Evolutionary conservation across 2,329 filamentous ascomycete genomes (phyloP), one percentile per base, ranked within the genome.

Genomic region (Botrytis elliptica): DNA sequence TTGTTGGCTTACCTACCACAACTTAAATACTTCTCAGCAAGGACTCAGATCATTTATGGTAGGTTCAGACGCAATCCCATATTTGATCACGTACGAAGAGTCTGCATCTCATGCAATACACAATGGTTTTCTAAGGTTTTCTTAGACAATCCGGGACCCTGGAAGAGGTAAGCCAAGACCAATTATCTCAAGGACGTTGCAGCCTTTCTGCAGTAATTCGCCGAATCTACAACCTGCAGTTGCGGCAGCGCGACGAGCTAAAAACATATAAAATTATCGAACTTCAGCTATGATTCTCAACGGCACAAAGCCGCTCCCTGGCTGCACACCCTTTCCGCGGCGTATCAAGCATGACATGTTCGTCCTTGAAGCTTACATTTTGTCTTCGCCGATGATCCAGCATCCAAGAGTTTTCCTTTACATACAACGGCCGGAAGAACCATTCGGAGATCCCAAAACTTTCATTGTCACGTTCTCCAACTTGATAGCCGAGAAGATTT

Each of bases 271-370:
- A 46, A 36, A 55, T 38, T 40, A 16, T 44, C 44, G 22, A 66
- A 36, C 40, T 52, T 71, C 69, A 71, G 69, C 69, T 71, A 36
- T 36, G 46, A 36, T 33, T 29, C 4, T 18, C 49, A 29, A 60
- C 46, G 46, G 70, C 62, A 66, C 60, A 66, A n/a, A 46, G 44
- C 44, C n/a, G 22, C 46, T 46, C 29, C 44, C 46, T 55, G 29
- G 14, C 70, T 72, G 60, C 70, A 67, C 62, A 67, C 59, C 38
- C 66, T 67, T n/a, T 38, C 25, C n/a, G 57, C 49, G 70, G 62
- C 70, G 60, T 72, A 42, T 72, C 16, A 59, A 67, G 60, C 70
- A 66, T 72, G 70, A 44, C 70, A 67, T 66, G 20, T 22, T 72
- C 14, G 38, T 42, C 38, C 29, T 29, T 72, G 60, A 67, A 66